Evolutionary conservation across 2,329 filamentous ascomycete genomes (phyloP).

Genomic region (Fusarium verrucosum): DNA sequence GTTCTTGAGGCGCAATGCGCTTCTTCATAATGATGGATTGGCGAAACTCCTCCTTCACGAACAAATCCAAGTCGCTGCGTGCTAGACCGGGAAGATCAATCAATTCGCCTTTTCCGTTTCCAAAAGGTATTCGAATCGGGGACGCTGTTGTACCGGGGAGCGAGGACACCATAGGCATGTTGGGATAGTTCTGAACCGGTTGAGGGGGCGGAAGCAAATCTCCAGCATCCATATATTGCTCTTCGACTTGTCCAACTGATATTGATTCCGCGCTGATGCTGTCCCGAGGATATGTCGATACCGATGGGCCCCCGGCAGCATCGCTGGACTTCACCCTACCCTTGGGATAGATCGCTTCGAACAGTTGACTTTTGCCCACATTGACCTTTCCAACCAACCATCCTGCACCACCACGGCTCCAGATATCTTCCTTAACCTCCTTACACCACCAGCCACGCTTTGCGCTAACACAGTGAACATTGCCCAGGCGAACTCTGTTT

Average conservation of each 20-base stretch:
- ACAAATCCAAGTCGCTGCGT: constrained; percentile 75
- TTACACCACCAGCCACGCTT: constrained; percentile 91
- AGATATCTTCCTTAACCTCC: constrained; percentile 85
- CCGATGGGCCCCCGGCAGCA: constrained; percentile 11
- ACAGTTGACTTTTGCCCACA: constrained; percentile 94
- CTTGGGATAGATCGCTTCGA: constrained; percentile 87
- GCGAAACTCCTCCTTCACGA: constrained; percentile 73
- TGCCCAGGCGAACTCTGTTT: constrained; percentile 81
- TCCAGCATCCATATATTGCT: constrained; percentile 51
- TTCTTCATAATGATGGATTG: constrained; percentile 79
- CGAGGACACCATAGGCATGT: constrained; percentile 86
- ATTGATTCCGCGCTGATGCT: constrained; percentile 32
- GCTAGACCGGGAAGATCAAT: constrained; percentile 91
- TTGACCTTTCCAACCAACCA: constrained; percentile 99
- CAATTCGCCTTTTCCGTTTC: constrained; percentile 84
- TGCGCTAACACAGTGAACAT: constrained; percentile 86
- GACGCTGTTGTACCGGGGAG: constrained; percentile 94
- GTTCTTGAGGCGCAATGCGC: constrained; percentile 77
- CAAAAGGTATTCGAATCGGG: constrained; percentile 92
- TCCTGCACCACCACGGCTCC: constrained; percentile 80
- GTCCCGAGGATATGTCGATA: constrained; percentile 29
- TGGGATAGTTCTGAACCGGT: constrained; percentile 76
- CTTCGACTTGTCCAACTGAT: constrained; percentile 44
- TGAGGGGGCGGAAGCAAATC: constrained; percentile 80
- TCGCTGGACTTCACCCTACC: constrained; percentile 59